Percentiles rank a stretch among this genome's conserved stretches.
These are phyloP conservation scores for Ceriops zippeliana DNA, from an alignment of 345 rosid genomes.

Conservation along the genomic window DNA sequence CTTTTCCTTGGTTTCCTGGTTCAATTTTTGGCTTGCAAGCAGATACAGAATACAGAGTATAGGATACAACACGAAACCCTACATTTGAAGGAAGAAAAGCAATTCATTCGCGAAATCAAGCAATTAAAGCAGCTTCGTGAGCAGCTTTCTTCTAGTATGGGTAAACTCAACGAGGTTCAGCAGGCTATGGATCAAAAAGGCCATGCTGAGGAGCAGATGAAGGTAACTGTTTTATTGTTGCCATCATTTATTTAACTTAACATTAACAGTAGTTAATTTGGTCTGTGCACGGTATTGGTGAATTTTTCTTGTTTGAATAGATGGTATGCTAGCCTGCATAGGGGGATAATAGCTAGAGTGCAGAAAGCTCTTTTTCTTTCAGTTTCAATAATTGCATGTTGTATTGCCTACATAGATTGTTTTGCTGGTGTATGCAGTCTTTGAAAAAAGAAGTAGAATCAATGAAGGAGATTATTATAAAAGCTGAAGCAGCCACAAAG, in stretches of 20 bases:
- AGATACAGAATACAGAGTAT: constrained; percentile 67
- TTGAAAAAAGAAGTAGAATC: constrained; percentile 65
- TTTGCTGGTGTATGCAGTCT: constrained; percentile 34
- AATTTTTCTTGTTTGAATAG: neutral
- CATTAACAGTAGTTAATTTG: no score
- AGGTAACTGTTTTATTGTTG: constrained; percentile 43
- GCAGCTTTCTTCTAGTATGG: constrained; percentile 49
- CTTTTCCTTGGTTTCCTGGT: neutral
- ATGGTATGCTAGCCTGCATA: neutral
- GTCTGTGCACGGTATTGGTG: neutral
- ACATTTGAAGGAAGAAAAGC: constrained; percentile 71
- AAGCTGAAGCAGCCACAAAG: constrained; percentile 54
- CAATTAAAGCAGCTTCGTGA: constrained; percentile 58
- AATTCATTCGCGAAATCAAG: constrained; percentile 61
- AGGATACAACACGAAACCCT: constrained; percentile 70
- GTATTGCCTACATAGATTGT: constrained; percentile 8
- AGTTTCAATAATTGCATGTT: neutral
- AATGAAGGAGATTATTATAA: constrained; percentile 48
- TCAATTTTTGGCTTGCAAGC: constrained; percentile 21
- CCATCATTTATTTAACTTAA: neutral
- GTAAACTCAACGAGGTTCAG: constrained; percentile 56
- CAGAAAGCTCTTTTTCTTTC: neutral
- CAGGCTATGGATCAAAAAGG: constrained; percentile 57
- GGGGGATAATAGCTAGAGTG: neutral
- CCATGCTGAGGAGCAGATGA: constrained; percentile 60